Evolutionary conservation across 2,329 filamentous ascomycete genomes (phyloP), one percentile per base, ranked within the genome.

Genomic region (Truncatella angustata): DNA sequence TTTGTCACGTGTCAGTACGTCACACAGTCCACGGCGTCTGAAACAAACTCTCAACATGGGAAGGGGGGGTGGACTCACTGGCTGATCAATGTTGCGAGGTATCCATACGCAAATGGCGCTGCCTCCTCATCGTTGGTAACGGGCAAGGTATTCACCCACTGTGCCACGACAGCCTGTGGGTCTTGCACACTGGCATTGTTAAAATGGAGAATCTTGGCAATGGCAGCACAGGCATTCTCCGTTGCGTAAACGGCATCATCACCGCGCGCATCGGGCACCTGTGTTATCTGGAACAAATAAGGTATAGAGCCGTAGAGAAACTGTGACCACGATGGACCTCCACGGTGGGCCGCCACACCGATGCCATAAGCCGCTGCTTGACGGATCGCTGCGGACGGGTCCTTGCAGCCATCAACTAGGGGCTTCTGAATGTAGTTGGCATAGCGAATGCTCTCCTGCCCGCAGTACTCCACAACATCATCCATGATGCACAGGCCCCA

Each of bases 401-500:
- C 93, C 62, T 84, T 84, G 76, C 96, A 90, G 40, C 94, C 94
- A 54, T 89, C 85, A 42, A 96, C 80, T 35, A 99, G 81, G 10
- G 94, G 92, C 63, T 91, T 85, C 52, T 92, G 85, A 62, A 99
- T 96, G 65, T 92, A 86, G 60, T 86, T 83, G 64, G 87, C 86
- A 68, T 96, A 99, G 59, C 87, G 85, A 77, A 88, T 93, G 62
- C 90, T 95, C 61, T 96, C 86, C 0, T 87, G 81, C 1, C 93
- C 92, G 67, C 92, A 97, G 76, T 97, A 99, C 70, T 99, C 94
- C 32, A 99, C 81, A 32, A 99, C 93, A 68, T 99, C 94, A 65
- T 99, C 94, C 79, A 97, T 91, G 61, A 99, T 97, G 76, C 94
- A 99, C 50, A 99, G 81, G n/a, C 91, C 93, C 94, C 94, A 99